Percentiles rank a stretch among this genome's conserved stretches.
Evolutionary conservation across 257 asterid species (phyloP).

Genomic region (Ocimum tenuiflorum): DNA sequence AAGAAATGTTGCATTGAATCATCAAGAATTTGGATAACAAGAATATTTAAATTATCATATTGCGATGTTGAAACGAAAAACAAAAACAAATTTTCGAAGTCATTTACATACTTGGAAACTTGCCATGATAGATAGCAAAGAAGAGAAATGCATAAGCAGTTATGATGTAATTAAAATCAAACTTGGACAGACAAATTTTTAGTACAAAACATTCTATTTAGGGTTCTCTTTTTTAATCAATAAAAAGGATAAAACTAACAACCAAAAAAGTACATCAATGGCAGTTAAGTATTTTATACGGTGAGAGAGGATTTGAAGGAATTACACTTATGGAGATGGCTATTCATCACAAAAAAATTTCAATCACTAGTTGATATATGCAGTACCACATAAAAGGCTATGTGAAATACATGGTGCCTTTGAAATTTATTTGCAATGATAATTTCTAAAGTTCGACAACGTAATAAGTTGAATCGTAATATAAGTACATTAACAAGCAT

Average conservation of each 20-base stretch:
- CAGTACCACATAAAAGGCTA: neutral
- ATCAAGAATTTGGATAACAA: neutral
- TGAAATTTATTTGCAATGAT: neutral
- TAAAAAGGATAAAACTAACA: neutral
- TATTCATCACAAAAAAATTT: neutral
- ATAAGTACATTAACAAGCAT: too few relatives aligned
- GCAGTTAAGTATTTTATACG: neutral
- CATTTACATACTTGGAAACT: neutral
- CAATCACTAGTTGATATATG: constrained; percentile 9
- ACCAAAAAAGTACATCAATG: neutral
- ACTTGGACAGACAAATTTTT: neutral
- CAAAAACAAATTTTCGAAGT: neutral
- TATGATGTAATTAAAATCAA: neutral
- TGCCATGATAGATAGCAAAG: neutral
- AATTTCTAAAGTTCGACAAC: too few relatives aligned
- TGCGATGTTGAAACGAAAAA: neutral
- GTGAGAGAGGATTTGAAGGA: neutral
- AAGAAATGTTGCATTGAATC: neutral
- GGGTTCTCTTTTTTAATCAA: neutral
- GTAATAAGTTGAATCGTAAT: too few relatives aligned
- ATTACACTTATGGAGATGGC: neutral
- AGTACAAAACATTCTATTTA: neutral
- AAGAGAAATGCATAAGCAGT: neutral
- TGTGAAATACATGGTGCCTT: neutral
- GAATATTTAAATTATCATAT: neutral